Evolutionary conservation across 2,329 filamentous ascomycete genomes (phyloP), one percentile per base, ranked within the genome.

Genomic region (Fusarium camptoceras): DNA sequence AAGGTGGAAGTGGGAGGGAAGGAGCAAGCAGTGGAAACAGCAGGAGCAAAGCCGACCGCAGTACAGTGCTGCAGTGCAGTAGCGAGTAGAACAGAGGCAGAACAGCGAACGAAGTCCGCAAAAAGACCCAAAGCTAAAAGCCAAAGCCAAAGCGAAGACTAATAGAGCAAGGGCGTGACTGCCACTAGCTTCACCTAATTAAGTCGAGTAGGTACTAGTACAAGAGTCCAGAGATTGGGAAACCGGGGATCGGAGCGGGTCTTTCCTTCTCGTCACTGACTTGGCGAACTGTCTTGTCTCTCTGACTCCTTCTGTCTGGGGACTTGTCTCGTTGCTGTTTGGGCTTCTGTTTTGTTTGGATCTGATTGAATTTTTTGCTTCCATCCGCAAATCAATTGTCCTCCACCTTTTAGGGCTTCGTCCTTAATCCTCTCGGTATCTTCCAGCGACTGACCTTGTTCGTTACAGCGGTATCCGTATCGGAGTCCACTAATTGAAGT

Each of bases 181-280:
- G 42, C 59, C 62, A 66, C 54, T 55, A 66, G 62, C 50, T 64
- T 44, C 50, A 37, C 34, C 34, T 37, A 37, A 37, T 37, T 37
- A 64, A 44, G 43, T 53, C 49, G 41, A 34, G 37, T 55, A 62
- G 49, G 59, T 39, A 41, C 60, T 66, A 48, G 34, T 66, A 34
- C 34, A 43, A 27, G 31, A 41, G 34, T 53, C 24, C 22, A 53
- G 56, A 63, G 46, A 47, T 66, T 66, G 47, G 46, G 46, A 56
- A 66, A 67, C 51, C 28, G 64, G 64, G 65, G 53, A 66, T 58
- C 51, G 37, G 63, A 66, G 67, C 67, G 67, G 62, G 67, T 70
- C 67, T 53, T 59, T 62, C 37, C 28, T 44, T 47, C 49, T 43
- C 53, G 46, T 47, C 25, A 25, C 24, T 49, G n/a, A 28, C 43